phyloP scores from a whole-genome alignment of 1,284 basidiomycete genomes.

The Cryptococcus amylolentus region DNA sequence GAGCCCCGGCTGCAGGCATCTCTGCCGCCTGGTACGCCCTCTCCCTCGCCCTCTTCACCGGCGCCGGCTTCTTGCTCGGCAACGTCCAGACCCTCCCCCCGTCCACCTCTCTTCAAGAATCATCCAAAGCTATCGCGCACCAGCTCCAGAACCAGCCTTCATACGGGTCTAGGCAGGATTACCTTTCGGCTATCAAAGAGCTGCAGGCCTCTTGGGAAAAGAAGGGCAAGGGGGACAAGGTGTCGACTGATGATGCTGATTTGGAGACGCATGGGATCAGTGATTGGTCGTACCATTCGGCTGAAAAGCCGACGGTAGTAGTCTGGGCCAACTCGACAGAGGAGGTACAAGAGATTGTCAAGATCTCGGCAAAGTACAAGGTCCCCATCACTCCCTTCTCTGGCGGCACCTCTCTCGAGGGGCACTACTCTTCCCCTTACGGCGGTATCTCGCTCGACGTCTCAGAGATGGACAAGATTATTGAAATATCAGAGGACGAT shows the following conservation, averaged over 20 bases:
- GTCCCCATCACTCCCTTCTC: conserved; percentile 50
- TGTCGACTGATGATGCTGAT: conserved; percentile 45
- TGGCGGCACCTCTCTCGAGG: conserved; percentile 47
- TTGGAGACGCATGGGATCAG: conserved; percentile 43
- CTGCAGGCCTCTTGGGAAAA: conserved; percentile 20
- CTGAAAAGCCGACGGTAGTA: conserved; percentile 47
- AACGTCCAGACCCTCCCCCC: conserved; percentile 5
- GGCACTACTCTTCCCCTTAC: conserved; percentile 47
- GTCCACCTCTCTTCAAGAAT: conserved; percentile 22
- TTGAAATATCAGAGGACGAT: conserved; percentile 63
- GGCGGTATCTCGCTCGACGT: conserved; percentile 84
- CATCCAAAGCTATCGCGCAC: conserved; percentile 24
- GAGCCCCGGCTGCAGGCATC: not conserved
- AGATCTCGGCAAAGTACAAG: conserved; percentile 32
- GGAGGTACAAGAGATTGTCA: conserved; percentile 45
- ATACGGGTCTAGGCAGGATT: conserved; percentile 36
- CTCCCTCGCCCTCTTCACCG: conserved; percentile 17
- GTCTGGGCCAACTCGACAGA: conserved; percentile 47
- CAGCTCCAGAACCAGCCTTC: conserved; percentile 33
- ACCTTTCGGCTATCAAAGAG: conserved; percentile 37
- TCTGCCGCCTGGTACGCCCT: conserved; percentile 12
- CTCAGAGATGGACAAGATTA: conserved; percentile 75
- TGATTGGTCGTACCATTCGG: conserved; percentile 49
- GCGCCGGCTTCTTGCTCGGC: conserved; percentile 19
- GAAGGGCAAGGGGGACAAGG: conserved; percentile 36